A percentile compares a stretch with the other conserved stretches of the same genome.
These are phyloP conservation scores for Saturnispora hagleri DNA, from an alignment of 805 yeast species.

Conservation along the genomic window DNA sequence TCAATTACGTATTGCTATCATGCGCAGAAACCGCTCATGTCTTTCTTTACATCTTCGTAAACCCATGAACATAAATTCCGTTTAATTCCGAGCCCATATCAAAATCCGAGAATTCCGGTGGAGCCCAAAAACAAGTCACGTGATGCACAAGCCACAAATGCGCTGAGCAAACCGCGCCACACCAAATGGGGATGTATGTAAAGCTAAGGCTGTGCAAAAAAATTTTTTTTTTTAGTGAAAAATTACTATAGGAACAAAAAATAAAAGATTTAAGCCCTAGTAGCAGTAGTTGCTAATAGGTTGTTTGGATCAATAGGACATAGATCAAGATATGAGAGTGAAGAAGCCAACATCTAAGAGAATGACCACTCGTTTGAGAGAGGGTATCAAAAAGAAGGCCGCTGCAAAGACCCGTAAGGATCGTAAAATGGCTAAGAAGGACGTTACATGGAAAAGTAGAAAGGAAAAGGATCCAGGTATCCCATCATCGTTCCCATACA, in stretches of 20 bases:
- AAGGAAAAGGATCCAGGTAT: slow-evolving; percentile 86
- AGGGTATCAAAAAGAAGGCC: slow-evolving; percentile 94
- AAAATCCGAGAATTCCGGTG: no score
- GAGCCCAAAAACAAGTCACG: background rate
- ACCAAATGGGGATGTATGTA: background rate
- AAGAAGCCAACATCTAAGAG: slow-evolving; percentile 72
- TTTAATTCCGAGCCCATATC: background rate
- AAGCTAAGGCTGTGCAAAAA: background rate
- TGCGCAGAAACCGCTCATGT: background rate
- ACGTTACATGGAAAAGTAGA: slow-evolving; percentile 87
- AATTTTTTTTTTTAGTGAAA: background rate
- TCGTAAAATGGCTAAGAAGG: slow-evolving; percentile 74
- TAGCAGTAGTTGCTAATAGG: background rate
- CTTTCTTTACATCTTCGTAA: background rate
- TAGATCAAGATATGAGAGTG: slow-evolving; percentile 23
- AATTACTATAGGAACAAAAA: background rate
- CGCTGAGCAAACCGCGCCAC: background rate
- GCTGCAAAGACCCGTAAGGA: slow-evolving; percentile 86
- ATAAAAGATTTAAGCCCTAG: background rate
- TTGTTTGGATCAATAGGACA: background rate
- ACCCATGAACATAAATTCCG: background rate
- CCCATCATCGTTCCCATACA: slow-evolving; percentile 91
- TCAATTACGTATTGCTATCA: background rate
- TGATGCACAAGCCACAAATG: background rate
- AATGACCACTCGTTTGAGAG: slow-evolving; percentile 85